Conservation (phyloP, 176 grass and related monocot genomes). For the Oryza australiensis region DNA sequence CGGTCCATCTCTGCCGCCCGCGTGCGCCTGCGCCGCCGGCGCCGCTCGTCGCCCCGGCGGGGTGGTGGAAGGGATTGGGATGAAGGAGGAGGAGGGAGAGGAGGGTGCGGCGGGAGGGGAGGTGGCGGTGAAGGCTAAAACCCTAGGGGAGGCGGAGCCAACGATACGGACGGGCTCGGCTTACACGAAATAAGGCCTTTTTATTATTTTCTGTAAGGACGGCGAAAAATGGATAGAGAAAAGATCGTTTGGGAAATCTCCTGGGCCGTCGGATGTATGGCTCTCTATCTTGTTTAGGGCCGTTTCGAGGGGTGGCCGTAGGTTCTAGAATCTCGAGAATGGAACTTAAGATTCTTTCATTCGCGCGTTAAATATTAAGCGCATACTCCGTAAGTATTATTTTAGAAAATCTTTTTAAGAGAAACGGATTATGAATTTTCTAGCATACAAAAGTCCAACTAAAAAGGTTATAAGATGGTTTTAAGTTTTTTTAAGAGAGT, state of each 20-base stretch:
- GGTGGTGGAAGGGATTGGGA: conserved; percentile 29
- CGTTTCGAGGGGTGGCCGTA: conserved; percentile 16
- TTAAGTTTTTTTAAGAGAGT: no score
- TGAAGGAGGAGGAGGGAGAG: background rate
- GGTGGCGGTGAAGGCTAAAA: conserved; percentile 54
- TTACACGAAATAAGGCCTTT: conserved; percentile 37
- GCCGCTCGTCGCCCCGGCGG: conserved; percentile 35
- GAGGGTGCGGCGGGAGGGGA: conserved; percentile 18
- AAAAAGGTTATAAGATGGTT: no score
- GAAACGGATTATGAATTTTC: no score
- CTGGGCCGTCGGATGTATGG: conserved; percentile 12
- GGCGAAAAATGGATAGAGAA: background rate
- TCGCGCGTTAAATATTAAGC: no score
- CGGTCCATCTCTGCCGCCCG: conserved; percentile 67
- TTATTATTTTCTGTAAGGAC: background rate
- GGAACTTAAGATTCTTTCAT: no score
- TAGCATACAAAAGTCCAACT: no score
- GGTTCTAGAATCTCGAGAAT: background rate
- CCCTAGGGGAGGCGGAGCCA: conserved; percentile 69
- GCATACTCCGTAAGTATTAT: no score
- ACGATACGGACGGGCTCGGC: conserved; percentile 29
- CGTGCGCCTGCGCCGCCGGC: conserved; percentile 6
- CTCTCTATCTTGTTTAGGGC: conserved; percentile 14
- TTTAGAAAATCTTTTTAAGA: no score
- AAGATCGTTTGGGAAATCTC: conserved; percentile 22